Evolutionary conservation across 257 asterid genomes (phyloP).

Genomic region (Primulina eburnea): DNA sequence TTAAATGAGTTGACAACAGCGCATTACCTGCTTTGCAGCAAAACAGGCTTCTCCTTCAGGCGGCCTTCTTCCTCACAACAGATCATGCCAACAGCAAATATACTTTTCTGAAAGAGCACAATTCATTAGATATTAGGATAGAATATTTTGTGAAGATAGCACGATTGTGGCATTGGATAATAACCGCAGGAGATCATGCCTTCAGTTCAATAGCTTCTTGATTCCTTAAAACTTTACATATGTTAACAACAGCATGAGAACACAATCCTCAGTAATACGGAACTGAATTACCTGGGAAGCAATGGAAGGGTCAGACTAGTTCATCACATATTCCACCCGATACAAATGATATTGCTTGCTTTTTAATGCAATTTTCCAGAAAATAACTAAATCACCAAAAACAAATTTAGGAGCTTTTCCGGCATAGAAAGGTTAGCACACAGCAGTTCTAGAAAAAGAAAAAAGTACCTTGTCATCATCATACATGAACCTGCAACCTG

Average conservation of each 20-base stretch:
- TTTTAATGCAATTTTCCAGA: constrained; percentile 67
- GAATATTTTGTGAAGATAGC: constrained; percentile 17
- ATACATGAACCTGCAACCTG: constrained; percentile 94
- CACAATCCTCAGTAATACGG: constrained; percentile 6
- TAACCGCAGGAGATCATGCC: constrained; percentile 15
- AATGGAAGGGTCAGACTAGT: constrained; percentile 82
- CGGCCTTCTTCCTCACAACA: constrained; percentile 99
- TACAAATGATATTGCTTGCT: constrained; percentile 45
- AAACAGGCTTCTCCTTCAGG: constrained; percentile 82
- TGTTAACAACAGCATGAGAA: constrained; percentile 1
- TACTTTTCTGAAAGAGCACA: constrained; percentile 54
- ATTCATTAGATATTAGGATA: constrained; percentile 22
- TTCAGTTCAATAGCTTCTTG: constrained; percentile 14
- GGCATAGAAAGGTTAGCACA: constrained; percentile 19
- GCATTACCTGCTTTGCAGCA: constrained; percentile 86
- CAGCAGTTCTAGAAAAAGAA: constrained; percentile 5
- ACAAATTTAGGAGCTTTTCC: constrained; percentile 24
- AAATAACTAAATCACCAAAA: constrained; percentile 55
- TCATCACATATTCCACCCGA: constrained; percentile 67
- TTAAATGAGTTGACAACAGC: constrained; percentile 14
- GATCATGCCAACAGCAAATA: constrained; percentile 95
- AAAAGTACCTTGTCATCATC: constrained; percentile 88
- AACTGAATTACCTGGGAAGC: constrained; percentile 76
- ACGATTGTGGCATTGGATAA: constrained; percentile 14
- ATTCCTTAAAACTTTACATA: constrained; percentile 15